Conservation (phyloP, 2,329 filamentous ascomycete species). For the Tolypocladium pustulatum region DNA sequence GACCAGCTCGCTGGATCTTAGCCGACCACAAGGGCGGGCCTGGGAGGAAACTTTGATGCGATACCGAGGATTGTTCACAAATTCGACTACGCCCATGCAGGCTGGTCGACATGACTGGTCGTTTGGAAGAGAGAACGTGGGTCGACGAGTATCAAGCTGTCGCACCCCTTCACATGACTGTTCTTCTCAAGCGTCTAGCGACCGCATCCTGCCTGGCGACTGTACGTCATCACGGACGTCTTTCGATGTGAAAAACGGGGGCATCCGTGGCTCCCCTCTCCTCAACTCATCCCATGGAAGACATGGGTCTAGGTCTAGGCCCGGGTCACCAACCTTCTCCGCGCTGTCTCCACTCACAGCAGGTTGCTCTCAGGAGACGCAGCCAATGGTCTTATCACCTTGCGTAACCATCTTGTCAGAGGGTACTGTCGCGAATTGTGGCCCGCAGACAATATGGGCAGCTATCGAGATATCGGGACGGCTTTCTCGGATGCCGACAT, state of each 20-base stretch:
- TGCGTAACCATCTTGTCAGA: conserved; percentile 33
- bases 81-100: not conserved
- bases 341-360: not conserved
- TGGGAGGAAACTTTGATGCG: conserved; percentile 7
- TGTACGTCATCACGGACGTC: not conserved
- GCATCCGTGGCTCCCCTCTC: not conserved
- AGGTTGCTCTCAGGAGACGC: not conserved
- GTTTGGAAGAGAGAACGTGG: not conserved
- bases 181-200: not conserved
- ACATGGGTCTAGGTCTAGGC: not conserved
- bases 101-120: not conserved
- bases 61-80: conserved; percentile 7
- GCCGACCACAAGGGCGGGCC: not conserved
- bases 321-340: not conserved
- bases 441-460: conserved; percentile 30
- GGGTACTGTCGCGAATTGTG: conserved; percentile 20
- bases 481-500: conserved; percentile 15
- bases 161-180: not conserved
- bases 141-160: not conserved
- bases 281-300: not conserved
- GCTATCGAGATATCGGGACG: conserved; percentile 37
- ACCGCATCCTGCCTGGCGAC: not conserved
- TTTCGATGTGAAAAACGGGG: not conserved
- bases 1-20: conserved; percentile 5
- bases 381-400: conserved; percentile 26